These are phyloP conservation scores for Ciborinia camelliae DNA, from an alignment of 2,329 filamentous ascomycete genomes.

Conservation along the genomic window DNA sequence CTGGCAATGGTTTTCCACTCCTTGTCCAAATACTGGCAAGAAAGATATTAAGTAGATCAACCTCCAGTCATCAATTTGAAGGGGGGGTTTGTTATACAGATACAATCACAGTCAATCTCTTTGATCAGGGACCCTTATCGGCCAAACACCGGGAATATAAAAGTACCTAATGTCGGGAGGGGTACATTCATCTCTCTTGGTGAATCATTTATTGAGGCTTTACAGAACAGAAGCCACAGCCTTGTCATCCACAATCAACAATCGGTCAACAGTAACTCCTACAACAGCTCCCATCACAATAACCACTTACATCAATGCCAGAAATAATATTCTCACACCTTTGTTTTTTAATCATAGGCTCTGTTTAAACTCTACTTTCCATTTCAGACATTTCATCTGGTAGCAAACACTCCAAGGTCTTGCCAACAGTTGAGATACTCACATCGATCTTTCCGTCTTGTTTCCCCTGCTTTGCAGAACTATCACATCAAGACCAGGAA, in stretches of 20 bases:
- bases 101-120: not conserved
- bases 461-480: no score
- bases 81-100: not conserved
- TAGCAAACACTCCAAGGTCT: not conserved
- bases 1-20: accelerated
- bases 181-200: not conserved
- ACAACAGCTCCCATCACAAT: not conserved
- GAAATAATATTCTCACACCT: not conserved
- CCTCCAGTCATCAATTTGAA: not conserved
- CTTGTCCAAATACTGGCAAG: not conserved
- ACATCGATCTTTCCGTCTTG: no score
- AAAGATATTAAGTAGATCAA: not conserved
- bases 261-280: not conserved
- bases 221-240: not conserved
- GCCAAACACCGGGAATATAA: not conserved
- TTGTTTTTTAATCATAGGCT: not conserved
- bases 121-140: not conserved
- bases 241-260: not conserved
- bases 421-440: not conserved
- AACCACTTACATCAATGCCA: not conserved
- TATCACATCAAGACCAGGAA: no score
- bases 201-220: not conserved
- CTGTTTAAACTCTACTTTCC: no score
- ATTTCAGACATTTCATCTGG: not conserved
- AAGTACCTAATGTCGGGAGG: not conserved